phyloP scores from a whole-genome alignment of 768 basidiomycete genomes.

The Leccinum obscurum region DNA sequence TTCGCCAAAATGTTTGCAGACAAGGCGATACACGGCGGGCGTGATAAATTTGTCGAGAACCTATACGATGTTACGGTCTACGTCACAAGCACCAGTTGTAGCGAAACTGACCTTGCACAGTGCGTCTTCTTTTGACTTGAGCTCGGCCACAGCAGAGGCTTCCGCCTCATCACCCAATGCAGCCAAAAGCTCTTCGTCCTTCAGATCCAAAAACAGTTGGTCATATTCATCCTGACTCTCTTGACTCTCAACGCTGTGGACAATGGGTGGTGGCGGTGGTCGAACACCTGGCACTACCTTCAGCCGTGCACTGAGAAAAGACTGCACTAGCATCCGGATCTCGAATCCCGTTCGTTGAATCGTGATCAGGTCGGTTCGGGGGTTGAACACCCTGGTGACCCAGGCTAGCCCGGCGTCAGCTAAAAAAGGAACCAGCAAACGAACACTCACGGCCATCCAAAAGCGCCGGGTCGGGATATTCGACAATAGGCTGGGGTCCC shows the following conservation, averaged over 20 bases:
- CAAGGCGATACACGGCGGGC: slow-evolving; percentile 55
- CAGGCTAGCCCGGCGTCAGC: slow-evolving; percentile 46
- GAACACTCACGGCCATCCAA: slow-evolving; percentile 51
- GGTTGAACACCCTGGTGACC: slow-evolving; percentile 51
- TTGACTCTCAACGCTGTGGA: slow-evolving; percentile 42
- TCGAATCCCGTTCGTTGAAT: slow-evolving; percentile 48
- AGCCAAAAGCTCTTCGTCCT: slow-evolving; percentile 60
- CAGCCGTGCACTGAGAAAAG: slow-evolving; percentile 60
- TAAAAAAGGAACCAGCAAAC: background rate
- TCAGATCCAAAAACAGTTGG: slow-evolving; percentile 54
- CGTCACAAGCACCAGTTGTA: background rate
- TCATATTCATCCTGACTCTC: slow-evolving; percentile 83
- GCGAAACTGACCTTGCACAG: slow-evolving; percentile 47
- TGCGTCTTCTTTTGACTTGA: slow-evolving; percentile 45
- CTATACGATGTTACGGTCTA: slow-evolving; percentile 31
- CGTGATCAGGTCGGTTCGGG: slow-evolving; percentile 43
- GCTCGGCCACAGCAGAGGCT: slow-evolving; percentile 24
- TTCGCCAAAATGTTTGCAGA: slow-evolving; percentile 49
- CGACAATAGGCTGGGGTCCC: slow-evolving; percentile 23
- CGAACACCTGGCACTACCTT: slow-evolving; percentile 43
- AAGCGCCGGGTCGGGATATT: slow-evolving; percentile 65
- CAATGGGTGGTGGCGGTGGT: slow-evolving; percentile 34
- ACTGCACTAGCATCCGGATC: slow-evolving; percentile 56
- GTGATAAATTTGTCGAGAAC: slow-evolving; percentile 49
- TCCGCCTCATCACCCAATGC: slow-evolving; percentile 45